Conservation (phyloP, 2,329 filamentous ascomycete species). For the Curvularia verruculosa region DNA sequence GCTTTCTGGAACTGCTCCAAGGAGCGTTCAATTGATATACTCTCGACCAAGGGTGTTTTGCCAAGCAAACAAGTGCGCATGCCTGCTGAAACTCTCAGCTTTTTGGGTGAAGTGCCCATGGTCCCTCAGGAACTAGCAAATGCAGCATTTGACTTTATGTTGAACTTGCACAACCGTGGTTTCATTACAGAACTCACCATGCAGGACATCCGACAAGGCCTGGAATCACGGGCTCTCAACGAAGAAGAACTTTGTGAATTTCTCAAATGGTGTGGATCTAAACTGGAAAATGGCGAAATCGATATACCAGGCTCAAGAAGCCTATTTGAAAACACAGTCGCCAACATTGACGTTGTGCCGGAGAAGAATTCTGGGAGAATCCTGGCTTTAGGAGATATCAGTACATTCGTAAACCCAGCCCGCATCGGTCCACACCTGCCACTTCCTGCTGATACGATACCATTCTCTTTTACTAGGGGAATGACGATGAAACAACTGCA, state of each 20-base stretch:
- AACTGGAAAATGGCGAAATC: conserved; percentile 73
- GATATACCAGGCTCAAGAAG: conserved; percentile 70
- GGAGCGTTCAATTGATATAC: conserved; percentile 77
- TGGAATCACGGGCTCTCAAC: conserved; percentile 80
- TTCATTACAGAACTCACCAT: conserved; percentile 88
- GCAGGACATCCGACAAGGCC: conserved; percentile 80
- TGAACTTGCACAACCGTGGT: conserved; percentile 80
- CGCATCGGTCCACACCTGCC: conserved; percentile 83
- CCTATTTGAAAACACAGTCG: conserved; percentile 81
- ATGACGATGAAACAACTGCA: conserved; percentile 73
- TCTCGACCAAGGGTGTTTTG: conserved; percentile 86
- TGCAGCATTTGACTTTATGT: conserved; percentile 72
- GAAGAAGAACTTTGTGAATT: conserved; percentile 82
- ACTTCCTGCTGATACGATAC: conserved; percentile 79
- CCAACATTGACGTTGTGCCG: conserved; percentile 62
- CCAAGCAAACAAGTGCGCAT: conserved; percentile 84
- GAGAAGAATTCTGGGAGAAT: conserved; percentile 68
- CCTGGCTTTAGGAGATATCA: conserved; percentile 77
- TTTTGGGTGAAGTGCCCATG: conserved; percentile 87
- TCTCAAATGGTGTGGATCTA: conserved; percentile 79
- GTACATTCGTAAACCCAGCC: conserved; percentile 74
- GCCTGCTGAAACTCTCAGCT: conserved; percentile 71
- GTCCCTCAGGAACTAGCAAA: conserved; percentile 77
- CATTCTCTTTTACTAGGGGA: conserved; percentile 78
- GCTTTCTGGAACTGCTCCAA: conserved; percentile 94